A percentile compares a stretch with the other conserved stretches of the same genome.
phyloP scores from a whole-genome alignment of 2,329 filamentous ascomycete species.

The Phaeosphaeriaceae sp. region DNA sequence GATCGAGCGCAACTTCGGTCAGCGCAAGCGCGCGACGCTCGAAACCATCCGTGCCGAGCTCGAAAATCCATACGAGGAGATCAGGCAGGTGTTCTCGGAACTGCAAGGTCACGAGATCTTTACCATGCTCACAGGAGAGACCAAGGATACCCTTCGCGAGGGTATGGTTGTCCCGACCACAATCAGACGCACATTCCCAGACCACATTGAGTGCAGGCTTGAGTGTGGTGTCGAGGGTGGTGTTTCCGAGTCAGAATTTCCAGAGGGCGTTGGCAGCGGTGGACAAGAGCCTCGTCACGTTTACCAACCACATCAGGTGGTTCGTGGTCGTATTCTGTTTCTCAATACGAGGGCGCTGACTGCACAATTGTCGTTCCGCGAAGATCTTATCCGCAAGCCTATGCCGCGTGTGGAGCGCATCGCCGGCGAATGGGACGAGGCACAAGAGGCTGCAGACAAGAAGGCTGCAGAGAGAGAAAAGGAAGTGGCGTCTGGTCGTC shows the following conservation, averaged over 20 bases:
- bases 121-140: constrained; percentile 96
- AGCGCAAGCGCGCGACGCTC: constrained; percentile 92
- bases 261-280: constrained; percentile 66
- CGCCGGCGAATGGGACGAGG: constrained; percentile 85
- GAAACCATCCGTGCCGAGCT: constrained; percentile 96
- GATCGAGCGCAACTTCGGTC: constrained; percentile 89
- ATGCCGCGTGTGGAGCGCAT: constrained; percentile 65
- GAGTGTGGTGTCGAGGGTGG: constrained; percentile 94
- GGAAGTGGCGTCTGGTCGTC: constrained; percentile 82
- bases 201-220: constrained; percentile 91
- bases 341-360: constrained; percentile 87
- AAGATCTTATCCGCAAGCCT: constrained; percentile 77
- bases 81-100: constrained; percentile 79
- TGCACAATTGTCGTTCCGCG: constrained; percentile 83
- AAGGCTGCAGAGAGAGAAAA: constrained; percentile 82
- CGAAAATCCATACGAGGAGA: constrained; percentile 91
- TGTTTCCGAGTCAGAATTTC: constrained; percentile 83
- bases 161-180: constrained; percentile 94
- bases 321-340: constrained; percentile 86
- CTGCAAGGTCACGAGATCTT: constrained; percentile 83
- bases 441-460: constrained; percentile 80
- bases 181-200: constrained; percentile 86
- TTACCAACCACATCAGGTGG: constrained; percentile 81
- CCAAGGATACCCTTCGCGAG: constrained; percentile 78
- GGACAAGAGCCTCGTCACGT: constrained; percentile 64